These are phyloP conservation scores for Lupinus albus DNA, from an alignment of 306 rosid genomes.

Conservation along the genomic window DNA sequence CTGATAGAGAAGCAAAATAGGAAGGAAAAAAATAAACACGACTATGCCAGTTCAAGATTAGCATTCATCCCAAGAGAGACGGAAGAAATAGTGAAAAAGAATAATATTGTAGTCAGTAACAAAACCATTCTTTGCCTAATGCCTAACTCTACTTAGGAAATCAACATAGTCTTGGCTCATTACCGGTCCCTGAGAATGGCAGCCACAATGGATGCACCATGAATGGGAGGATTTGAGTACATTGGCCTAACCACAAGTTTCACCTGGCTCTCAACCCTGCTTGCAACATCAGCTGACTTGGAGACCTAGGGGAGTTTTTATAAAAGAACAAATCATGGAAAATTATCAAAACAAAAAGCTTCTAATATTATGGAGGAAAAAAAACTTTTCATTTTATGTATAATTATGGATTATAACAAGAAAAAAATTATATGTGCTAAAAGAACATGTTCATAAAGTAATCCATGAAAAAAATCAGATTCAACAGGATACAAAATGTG, in stretches of 20 bases:
- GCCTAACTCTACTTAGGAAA: constrained; percentile 3
- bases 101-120: constrained; percentile 1
- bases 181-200: constrained; percentile 90
- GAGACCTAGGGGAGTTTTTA: constrained; percentile 58
- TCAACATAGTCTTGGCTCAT: constrained; percentile 7
- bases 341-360: constrained; percentile 15
- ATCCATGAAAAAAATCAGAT: constrained; percentile 20
- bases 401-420: neutral
- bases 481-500: constrained; percentile 11
- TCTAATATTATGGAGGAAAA: neutral
- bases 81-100: neutral
- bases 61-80: neutral
- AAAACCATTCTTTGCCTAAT: constrained; percentile 28
- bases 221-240: constrained; percentile 98
- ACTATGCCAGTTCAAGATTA: constrained; percentile 7
- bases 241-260: constrained; percentile 97
- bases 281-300: constrained; percentile 79
- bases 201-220: constrained; percentile 97
- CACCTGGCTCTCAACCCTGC: constrained; percentile 92
- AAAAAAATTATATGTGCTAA: neutral
- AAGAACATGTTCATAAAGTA: constrained; percentile 19
- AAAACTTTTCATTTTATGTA: neutral
- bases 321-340: constrained; percentile 2
- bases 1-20: constrained; percentile 45
- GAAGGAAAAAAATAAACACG: neutral